Conservation (phyloP, 106 monocot species). For the Ottelia alismoides region DNA sequence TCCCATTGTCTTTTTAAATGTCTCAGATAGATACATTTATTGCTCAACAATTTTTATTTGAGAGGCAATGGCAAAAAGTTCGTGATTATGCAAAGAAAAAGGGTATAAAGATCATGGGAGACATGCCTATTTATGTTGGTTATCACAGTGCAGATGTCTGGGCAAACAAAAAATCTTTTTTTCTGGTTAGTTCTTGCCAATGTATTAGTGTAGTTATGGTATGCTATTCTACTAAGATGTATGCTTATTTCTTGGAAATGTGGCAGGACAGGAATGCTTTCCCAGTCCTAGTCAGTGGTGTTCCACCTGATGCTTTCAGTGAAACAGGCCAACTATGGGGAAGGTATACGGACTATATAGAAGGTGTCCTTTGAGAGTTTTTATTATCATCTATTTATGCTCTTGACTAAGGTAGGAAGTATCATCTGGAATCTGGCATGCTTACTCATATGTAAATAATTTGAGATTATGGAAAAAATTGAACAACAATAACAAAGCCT, state of each 20-base stretch:
- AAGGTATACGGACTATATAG: too few relatives aligned
- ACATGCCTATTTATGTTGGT: slow-evolving; percentile 99
- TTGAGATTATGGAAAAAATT: too few relatives aligned
- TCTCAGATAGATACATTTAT: slow-evolving; percentile 84
- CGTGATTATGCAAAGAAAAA: slow-evolving; percentile 50
- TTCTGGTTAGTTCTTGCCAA: slow-evolving; percentile 57
- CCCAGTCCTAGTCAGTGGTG: slow-evolving; percentile 87
- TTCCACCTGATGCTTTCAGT: slow-evolving; percentile 95
- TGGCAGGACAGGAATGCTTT: slow-evolving; percentile 67
- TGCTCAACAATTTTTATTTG: slow-evolving; percentile 89
- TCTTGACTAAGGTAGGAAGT: too few relatives aligned
- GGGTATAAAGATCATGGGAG: slow-evolving; percentile 87
- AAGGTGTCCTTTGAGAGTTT: too few relatives aligned
- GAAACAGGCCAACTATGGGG: slow-evolving; percentile 97
- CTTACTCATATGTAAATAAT: too few relatives aligned
- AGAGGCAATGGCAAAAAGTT: slow-evolving; percentile 87
- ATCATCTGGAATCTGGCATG: too few relatives aligned
- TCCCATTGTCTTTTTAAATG: too few relatives aligned
- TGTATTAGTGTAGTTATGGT: too few relatives aligned
- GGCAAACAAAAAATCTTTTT: slow-evolving; percentile 87
- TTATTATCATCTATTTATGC: too few relatives aligned
- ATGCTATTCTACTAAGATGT: too few relatives aligned
- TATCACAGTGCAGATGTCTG: slow-evolving; percentile 99
- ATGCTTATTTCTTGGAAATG: too few relatives aligned
- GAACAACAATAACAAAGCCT: too few relatives aligned